Percentiles rank a stretch among this genome's conserved stretches.
Evolutionary conservation across 805 yeast species (phyloP).

Genomic region (Candida incommunis): DNA sequence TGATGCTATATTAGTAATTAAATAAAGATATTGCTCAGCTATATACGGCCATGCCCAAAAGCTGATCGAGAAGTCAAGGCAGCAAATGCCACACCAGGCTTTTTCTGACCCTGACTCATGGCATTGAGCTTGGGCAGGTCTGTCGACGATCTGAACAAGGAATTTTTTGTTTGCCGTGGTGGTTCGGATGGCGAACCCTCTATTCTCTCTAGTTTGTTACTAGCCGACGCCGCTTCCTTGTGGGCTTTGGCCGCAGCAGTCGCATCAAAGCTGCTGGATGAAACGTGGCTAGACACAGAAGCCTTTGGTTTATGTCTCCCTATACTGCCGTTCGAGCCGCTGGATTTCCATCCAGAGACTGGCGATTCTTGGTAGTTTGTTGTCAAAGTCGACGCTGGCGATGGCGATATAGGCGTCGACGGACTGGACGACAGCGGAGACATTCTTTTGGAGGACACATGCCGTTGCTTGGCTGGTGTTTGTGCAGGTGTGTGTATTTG

Average conservation of each 20-base stretch:
- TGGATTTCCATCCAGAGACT: background rate
- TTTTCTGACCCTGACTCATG: background rate
- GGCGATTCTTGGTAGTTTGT: background rate
- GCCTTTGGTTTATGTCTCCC: background rate
- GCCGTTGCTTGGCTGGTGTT: background rate
- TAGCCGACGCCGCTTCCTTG: background rate
- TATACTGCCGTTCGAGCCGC: too few relatives aligned
- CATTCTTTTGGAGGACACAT: background rate
- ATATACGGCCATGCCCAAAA: conserved; percentile 2
- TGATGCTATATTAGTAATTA: conserved; percentile 2
- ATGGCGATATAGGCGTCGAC: background rate
- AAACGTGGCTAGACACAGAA: background rate
- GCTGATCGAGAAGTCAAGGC: conserved; percentile 2
- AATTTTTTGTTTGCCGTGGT: conserved; percentile 1
- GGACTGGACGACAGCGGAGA: conserved; percentile 1
- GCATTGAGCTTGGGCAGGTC: background rate
- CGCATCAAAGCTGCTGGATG: background rate
- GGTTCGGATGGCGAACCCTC: conserved; percentile 4
- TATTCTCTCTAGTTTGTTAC: conserved; percentile 3
- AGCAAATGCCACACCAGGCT: conserved; percentile 3
- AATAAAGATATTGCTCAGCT: background rate
- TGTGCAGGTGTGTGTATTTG: background rate
- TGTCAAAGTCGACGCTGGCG: background rate
- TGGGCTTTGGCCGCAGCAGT: background rate
- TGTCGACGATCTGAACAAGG: background rate